These are phyloP conservation scores for Capronia epimyces DNA, from an alignment of 2,329 filamentous ascomycete genomes.

Conservation along the genomic window DNA sequence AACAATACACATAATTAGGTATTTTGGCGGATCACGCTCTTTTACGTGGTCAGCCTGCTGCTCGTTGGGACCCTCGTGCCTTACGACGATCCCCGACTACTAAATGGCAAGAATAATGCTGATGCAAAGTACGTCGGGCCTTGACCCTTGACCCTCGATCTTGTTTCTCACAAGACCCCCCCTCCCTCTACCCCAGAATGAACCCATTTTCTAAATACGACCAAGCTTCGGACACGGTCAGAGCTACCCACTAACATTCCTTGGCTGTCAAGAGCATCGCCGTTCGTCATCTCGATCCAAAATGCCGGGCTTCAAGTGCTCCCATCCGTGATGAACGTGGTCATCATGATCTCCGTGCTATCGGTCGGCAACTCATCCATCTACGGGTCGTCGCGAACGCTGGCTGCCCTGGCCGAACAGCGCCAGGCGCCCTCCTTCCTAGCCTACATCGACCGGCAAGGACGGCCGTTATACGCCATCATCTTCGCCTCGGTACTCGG, in stretches of 20 bases:
- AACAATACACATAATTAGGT: no score
- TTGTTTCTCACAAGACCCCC: background rate
- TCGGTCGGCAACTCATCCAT: slow-evolving; percentile 56
- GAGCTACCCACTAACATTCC: background rate
- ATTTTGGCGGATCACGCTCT: slow-evolving; percentile 49
- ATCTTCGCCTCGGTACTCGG: slow-evolving; percentile 39
- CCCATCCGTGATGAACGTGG: slow-evolving; percentile 61
- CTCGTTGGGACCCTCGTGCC: slow-evolving; percentile 45
- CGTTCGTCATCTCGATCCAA: slow-evolving; percentile 62
- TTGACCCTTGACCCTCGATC: no score
- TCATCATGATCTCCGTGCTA: slow-evolving; percentile 58
- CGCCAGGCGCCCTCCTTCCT: slow-evolving; percentile 44
- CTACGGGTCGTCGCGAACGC: slow-evolving; percentile 53
- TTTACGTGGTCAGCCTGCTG: slow-evolving; percentile 45
- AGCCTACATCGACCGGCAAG: slow-evolving; percentile 43
- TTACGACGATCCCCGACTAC: slow-evolving; percentile 37
- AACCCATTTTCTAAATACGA: no score
- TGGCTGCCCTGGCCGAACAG: slow-evolving; percentile 49
- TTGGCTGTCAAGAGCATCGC: slow-evolving; percentile 42
- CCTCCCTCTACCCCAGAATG: no score
- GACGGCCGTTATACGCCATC: slow-evolving; percentile 42
- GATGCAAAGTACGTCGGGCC: slow-evolving; percentile 37
- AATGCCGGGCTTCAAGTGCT: slow-evolving; percentile 57
- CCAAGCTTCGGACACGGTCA: no score
- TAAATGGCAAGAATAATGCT: slow-evolving; percentile 36